Percentiles rank a stretch among this genome's conserved stretches.
These are phyloP conservation scores for Brassica rapa DNA, from an alignment of 345 rosid genomes.

Conservation along the genomic window DNA sequence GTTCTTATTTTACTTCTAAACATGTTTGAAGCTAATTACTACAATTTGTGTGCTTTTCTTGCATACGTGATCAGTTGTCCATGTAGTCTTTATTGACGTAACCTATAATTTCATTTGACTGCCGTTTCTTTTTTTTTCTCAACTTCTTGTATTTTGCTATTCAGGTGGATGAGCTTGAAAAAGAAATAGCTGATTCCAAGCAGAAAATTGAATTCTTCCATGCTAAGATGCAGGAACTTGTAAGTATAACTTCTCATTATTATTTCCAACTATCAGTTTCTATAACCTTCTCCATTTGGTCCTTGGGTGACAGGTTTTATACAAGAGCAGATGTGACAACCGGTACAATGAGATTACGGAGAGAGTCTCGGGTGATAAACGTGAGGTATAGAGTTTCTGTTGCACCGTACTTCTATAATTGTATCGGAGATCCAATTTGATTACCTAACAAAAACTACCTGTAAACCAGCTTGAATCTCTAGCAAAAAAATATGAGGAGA, in stretches of 20 bases:
- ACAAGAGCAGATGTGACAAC: constrained; percentile 95
- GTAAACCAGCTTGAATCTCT: constrained; percentile 67
- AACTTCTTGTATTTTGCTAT: constrained; percentile 26
- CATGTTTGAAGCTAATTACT: background rate
- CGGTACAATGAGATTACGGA: constrained; percentile 86
- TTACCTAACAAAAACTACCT: constrained; percentile 23
- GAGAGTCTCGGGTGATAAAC: constrained; percentile 73
- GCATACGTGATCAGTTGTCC: constrained; percentile 16
- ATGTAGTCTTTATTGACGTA: background rate
- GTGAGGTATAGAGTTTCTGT: constrained; percentile 63
- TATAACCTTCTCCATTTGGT: constrained; percentile 12
- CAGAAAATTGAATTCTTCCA: constrained; percentile 81
- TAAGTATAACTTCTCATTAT: constrained; percentile 44
- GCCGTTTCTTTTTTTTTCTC: background rate
- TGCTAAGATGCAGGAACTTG: constrained; percentile 96
- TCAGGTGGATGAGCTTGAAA: constrained; percentile 92
- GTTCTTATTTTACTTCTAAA: background rate
- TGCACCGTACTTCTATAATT: constrained; percentile 6
- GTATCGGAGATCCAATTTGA: constrained; percentile 32
- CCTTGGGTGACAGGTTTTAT: constrained; percentile 62
- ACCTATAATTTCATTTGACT: background rate
- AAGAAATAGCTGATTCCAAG: constrained; percentile 75
- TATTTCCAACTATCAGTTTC: background rate
- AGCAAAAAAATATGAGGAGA: constrained; percentile 84
- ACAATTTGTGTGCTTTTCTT: background rate